These are phyloP conservation scores for Rhodotorula graminis DNA, from an alignment of 768 basidiomycete species.

Conservation along the genomic window DNA sequence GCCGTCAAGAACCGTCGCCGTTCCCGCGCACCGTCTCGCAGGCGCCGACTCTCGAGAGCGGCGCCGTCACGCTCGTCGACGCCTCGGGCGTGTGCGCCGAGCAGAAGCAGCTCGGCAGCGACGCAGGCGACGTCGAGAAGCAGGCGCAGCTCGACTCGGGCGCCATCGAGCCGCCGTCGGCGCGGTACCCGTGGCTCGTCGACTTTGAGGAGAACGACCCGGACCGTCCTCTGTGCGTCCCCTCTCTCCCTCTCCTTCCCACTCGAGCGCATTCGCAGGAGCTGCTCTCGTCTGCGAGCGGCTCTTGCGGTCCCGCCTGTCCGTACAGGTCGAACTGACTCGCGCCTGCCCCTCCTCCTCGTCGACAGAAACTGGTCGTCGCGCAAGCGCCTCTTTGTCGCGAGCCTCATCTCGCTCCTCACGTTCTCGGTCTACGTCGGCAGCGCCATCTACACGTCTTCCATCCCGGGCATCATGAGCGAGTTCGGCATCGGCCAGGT, in stretches of 20 bases:
- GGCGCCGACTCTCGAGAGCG: not conserved
- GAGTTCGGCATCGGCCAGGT: constrained; percentile 31
- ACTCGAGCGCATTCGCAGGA: no score
- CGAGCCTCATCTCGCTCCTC: constrained; percentile 27
- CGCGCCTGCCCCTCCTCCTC: not conserved
- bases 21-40: constrained; percentile 1
- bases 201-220: constrained; percentile 37
- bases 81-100: constrained; percentile 1
- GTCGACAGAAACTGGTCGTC: constrained; percentile 37
- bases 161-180: not conserved
- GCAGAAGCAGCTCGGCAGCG: not conserved
- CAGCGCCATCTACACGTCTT: constrained; percentile 12
- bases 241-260: no score
- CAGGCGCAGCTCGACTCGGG: not conserved
- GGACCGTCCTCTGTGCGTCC: constrained; percentile 35
- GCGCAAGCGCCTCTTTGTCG: constrained; percentile 30
- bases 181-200: constrained; percentile 35
- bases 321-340: no score
- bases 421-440: constrained; percentile 35
- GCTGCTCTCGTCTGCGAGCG: no score
- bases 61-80: constrained; percentile 21
- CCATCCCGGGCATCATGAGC: constrained; percentile 32
- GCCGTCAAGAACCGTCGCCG: not conserved
- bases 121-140: constrained; percentile 9
- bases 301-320: no score